Conservation (phyloP, 768 basidiomycete species). For the Mycena latifolia region DNA sequence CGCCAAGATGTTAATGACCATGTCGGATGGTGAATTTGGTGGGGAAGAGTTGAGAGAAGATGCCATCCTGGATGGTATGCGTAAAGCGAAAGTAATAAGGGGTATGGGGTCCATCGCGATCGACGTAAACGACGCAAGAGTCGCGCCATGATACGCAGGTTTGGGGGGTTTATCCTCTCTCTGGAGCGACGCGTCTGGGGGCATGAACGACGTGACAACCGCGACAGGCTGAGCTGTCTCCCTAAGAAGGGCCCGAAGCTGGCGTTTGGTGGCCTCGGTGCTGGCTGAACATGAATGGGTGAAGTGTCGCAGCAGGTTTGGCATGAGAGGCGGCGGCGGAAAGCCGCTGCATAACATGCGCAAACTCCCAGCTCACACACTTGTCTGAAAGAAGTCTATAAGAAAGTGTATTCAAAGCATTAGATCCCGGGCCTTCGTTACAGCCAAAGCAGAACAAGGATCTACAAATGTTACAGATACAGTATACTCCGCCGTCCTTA, state of each 20-base stretch:
- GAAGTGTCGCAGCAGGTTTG: slow-evolving; percentile 4
- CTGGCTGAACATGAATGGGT: slow-evolving; percentile 26
- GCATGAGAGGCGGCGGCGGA: not conserved
- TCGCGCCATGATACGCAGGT: slow-evolving; percentile 83
- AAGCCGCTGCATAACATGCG: not conserved
- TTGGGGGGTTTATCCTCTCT: not conserved
- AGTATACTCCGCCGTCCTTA: not conserved
- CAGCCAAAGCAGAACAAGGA: not conserved
- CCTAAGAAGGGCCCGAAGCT: slow-evolving; percentile 73
- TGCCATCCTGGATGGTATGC: slow-evolving; percentile 92
- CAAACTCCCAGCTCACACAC: no score
- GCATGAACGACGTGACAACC: slow-evolving; percentile 81
- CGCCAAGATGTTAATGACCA: slow-evolving; percentile 88
- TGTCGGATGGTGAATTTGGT: slow-evolving; percentile 52
- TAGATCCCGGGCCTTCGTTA: not conserved
- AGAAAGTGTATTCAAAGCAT: no score
- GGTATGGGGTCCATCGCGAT: slow-evolving; percentile 92
- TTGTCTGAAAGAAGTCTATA: no score
- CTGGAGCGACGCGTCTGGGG: slow-evolving; percentile 33
- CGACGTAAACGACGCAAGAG: slow-evolving; percentile 93
- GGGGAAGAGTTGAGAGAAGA: slow-evolving; percentile 56
- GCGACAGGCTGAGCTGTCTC: slow-evolving; percentile 89
- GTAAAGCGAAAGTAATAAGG: slow-evolving; percentile 89
- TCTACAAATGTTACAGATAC: slow-evolving; percentile 18
- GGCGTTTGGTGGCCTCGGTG: slow-evolving; percentile 32